Conservation (phyloP, 1,284 basidiomycete genomes). For the Cutaneotrichosporon sp. region DNA sequence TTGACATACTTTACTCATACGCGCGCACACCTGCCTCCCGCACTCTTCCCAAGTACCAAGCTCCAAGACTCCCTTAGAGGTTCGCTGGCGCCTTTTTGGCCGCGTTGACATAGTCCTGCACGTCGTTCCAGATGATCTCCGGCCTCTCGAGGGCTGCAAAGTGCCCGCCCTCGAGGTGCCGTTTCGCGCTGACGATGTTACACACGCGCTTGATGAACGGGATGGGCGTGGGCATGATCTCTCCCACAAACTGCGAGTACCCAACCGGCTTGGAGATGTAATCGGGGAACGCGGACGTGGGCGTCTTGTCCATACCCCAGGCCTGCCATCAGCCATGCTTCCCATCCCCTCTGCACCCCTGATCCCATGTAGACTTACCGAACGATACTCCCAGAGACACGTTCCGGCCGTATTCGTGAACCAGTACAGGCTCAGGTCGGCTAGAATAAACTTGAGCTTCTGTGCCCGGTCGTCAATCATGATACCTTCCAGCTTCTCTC, state of each 20-base stretch:
- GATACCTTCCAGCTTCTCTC: constrained; percentile 42
- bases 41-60: too few species aligned
- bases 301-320: constrained; percentile 17
- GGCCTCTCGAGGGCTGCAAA: constrained; percentile 51
- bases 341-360: too few species aligned
- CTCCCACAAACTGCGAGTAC: constrained; percentile 45
- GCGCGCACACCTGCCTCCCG: too few species aligned
- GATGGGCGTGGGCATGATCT: constrained; percentile 46
- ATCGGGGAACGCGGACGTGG: constrained; percentile 14
- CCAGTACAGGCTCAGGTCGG: constrained; percentile 48
- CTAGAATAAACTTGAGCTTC: constrained; percentile 35
- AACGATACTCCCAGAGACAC: constrained; percentile 50
- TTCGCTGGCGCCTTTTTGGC: constrained; percentile 18
- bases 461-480: constrained; percentile 1
- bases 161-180: constrained; percentile 46
- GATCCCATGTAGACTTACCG: too few species aligned
- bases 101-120: constrained; percentile 40
- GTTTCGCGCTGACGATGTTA: constrained; percentile 42
- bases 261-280: constrained; percentile 46
- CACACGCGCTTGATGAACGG: constrained; percentile 40
- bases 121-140: constrained; percentile 37
- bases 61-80: too few species aligned
- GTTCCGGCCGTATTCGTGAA: constrained; percentile 47
- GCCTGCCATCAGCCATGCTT: not conserved
- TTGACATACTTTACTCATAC: too few species aligned